phyloP scores from a whole-genome alignment of 345 rosid genomes.

The Mercurialis annua region DNA sequence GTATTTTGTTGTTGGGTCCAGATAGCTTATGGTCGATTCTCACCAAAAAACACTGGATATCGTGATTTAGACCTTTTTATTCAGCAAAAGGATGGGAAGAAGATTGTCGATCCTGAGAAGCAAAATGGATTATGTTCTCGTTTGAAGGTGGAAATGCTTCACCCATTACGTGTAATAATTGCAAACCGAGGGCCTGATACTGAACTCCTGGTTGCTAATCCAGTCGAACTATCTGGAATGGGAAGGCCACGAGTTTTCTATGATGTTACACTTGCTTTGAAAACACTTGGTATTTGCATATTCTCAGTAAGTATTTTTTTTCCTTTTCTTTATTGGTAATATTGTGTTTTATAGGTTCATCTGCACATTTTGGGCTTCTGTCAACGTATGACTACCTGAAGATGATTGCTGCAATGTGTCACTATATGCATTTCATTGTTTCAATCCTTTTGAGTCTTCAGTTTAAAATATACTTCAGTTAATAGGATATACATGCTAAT shows the following conservation, averaged over 20 bases:
- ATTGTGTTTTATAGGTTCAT: slow-evolving; percentile 8
- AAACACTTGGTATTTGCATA: slow-evolving; percentile 66
- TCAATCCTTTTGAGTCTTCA: no score
- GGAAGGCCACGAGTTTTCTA: slow-evolving; percentile 89
- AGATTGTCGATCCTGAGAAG: slow-evolving; percentile 63
- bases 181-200: slow-evolving; percentile 75
- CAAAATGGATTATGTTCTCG: slow-evolving; percentile 47
- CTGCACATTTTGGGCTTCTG: slow-evolving; percentile 8
- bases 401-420: background rate
- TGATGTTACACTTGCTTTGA: slow-evolving; percentile 68
- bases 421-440: background rate
- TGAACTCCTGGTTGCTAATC: slow-evolving; percentile 81
- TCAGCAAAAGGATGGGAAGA: slow-evolving; percentile 70
- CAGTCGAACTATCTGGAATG: slow-evolving; percentile 75
- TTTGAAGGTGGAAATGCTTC: slow-evolving; percentile 76
- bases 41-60: slow-evolving; percentile 40
- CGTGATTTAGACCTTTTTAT: slow-evolving; percentile 77
- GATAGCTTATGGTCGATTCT: slow-evolving; percentile 76
- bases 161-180: slow-evolving; percentile 68
- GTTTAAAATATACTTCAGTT: no score
- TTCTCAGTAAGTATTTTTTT: slow-evolving; percentile 59
- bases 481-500: no score
- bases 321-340: background rate
- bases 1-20: slow-evolving; percentile 27
- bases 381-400: background rate